Conservation (phyloP, 805 yeast species). For the Jamesozyma spencerorum region DNA sequence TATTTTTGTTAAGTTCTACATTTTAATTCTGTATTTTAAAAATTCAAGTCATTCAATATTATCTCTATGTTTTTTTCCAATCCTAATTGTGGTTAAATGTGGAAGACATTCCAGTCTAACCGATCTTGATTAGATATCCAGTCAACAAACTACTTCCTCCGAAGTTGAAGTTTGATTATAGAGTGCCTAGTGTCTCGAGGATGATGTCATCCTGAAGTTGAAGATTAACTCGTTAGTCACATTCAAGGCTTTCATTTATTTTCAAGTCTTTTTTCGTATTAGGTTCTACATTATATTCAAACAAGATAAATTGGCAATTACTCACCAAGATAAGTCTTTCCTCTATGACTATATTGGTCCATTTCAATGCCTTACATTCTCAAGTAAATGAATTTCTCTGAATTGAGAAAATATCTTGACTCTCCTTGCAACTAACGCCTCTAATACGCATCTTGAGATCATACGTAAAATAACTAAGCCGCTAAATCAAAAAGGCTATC, state of each 20-base stretch:
- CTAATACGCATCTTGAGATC: too few species aligned
- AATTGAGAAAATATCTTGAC: too few species aligned
- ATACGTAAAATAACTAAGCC: too few species aligned
- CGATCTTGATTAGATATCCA: too few species aligned
- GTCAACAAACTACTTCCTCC: too few species aligned
- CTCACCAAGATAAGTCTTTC: constrained; percentile 52
- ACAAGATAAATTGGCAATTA: constrained; percentile 60
- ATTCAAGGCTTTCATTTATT: background rate
- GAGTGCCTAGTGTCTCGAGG: background rate
- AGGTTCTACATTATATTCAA: constrained; percentile 64
- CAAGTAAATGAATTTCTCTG: too few species aligned
- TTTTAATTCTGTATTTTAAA: constrained; percentile 4
- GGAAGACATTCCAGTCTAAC: background rate
- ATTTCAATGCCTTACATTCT: constrained; percentile 38
- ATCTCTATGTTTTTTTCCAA: background rate
- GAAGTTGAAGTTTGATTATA: background rate
- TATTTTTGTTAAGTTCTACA: constrained; percentile 5
- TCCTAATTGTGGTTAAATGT: background rate
- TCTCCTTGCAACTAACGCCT: too few species aligned
- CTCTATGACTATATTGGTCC: constrained; percentile 50
- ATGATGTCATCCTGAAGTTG: background rate
- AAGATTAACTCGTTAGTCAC: too few species aligned
- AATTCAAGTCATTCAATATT: constrained; percentile 3
- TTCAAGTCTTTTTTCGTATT: background rate
- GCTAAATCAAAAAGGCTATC: too few species aligned